phyloP scores from a whole-genome alignment of 2,329 filamentous ascomycete genomes.

The Leptographium lundbergii region DNA sequence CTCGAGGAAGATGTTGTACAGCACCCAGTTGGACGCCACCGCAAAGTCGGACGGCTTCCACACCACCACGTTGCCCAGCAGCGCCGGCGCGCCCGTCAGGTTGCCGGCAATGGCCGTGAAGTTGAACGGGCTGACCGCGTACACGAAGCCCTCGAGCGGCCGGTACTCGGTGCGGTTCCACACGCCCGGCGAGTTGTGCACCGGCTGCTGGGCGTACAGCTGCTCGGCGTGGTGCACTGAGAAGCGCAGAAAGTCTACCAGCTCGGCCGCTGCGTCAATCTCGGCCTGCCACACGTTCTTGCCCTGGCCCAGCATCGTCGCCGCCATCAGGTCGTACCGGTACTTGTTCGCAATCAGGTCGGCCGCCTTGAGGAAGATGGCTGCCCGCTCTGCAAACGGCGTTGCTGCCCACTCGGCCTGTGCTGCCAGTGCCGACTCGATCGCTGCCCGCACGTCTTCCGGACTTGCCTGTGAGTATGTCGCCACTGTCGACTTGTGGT shows the following conservation, averaged over 20 bases:
- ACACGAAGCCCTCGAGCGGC: slow-evolving; percentile 88
- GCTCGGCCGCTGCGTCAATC: slow-evolving; percentile 87
- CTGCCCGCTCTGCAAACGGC: slow-evolving; percentile 81
- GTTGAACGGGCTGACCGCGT: slow-evolving; percentile 90
- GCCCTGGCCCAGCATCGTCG: slow-evolving; percentile 90
- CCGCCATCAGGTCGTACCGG: slow-evolving; percentile 90
- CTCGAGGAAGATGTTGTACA: slow-evolving; percentile 84
- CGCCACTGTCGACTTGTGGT: slow-evolving; percentile 65
- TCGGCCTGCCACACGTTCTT: slow-evolving; percentile 99
- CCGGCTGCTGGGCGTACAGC: slow-evolving; percentile 76
- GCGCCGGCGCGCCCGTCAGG: slow-evolving; percentile 65
- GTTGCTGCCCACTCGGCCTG: slow-evolving; percentile 76
- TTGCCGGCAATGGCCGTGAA: slow-evolving; percentile 93
- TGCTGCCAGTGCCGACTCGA: slow-evolving; percentile 73
- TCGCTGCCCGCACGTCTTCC: slow-evolving; percentile 65
- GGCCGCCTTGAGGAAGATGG: slow-evolving; percentile 90
- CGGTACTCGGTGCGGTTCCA: slow-evolving; percentile 91
- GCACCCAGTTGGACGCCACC: slow-evolving; percentile 80
- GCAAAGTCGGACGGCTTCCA: slow-evolving; percentile 94
- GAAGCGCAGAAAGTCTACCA: slow-evolving; percentile 87
- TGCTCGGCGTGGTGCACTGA: slow-evolving; percentile 91
- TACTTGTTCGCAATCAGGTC: slow-evolving; percentile 87
- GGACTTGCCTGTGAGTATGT: slow-evolving; percentile 73
- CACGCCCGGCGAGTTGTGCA: slow-evolving; percentile 67
- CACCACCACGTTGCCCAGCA: slow-evolving; percentile 88